These are phyloP conservation scores for Biscogniauxia marginata DNA, from an alignment of 2,329 filamentous ascomycete genomes.

Conservation along the genomic window DNA sequence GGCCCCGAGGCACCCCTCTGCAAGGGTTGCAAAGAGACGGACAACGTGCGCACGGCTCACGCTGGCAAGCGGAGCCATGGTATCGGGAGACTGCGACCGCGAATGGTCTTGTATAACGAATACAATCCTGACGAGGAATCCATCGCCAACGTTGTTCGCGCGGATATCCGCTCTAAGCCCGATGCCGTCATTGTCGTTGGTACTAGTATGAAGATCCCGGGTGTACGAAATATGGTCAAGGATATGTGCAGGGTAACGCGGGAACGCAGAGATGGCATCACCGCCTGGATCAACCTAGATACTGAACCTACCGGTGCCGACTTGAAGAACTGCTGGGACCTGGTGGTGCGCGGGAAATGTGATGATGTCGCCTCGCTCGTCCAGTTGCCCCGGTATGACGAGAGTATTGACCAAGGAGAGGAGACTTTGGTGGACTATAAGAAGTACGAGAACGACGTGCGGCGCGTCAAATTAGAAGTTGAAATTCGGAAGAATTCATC, in stretches of 20 bases:
- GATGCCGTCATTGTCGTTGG: slow-evolving; percentile 94
- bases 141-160: slow-evolving; percentile 84
- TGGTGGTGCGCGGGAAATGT: slow-evolving; percentile 82
- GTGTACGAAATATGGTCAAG: slow-evolving; percentile 82
- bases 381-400: slow-evolving; percentile 60
- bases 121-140: slow-evolving; percentile 95
- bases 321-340: slow-evolving; percentile 89
- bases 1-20: slow-evolving; percentile 83
- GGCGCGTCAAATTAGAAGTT: slow-evolving; percentile 41
- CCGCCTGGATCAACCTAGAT: slow-evolving; percentile 93
- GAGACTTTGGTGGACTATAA: slow-evolving; percentile 45
- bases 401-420: slow-evolving; percentile 49
- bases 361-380: slow-evolving; percentile 81
- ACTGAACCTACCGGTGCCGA: slow-evolving; percentile 78
- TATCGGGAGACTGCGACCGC: slow-evolving; percentile 81
- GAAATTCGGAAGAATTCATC: slow-evolving; percentile 36
- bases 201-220: slow-evolving; percentile 92
- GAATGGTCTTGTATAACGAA: slow-evolving; percentile 97
- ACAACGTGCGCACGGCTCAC: slow-evolving; percentile 70
- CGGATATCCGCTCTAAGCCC: slow-evolving; percentile 80
- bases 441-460: slow-evolving; percentile 42
- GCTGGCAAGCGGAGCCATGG: slow-evolving; percentile 91
- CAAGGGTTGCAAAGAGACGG: slow-evolving; percentile 68
- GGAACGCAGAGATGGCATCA: slow-evolving; percentile 76
- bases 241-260: slow-evolving; percentile 89